Base-by-base conservation (phyloP, 1,284 basidiomycete genomes). In the Coniferiporia weirii region DNA sequence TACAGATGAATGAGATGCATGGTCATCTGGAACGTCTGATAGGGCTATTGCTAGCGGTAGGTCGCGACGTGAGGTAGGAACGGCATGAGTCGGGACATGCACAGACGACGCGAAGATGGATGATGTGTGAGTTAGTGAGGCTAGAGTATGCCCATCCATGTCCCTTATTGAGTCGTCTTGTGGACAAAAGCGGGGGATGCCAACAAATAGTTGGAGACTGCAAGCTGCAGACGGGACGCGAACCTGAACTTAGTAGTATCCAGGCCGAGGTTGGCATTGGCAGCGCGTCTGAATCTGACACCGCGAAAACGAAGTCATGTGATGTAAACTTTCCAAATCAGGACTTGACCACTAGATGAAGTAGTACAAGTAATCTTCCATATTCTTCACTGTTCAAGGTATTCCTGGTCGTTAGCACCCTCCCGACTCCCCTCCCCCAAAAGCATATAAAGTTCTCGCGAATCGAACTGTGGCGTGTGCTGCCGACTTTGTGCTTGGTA, bases 1-100 rank as follows among this genome's bases (percentile, higher is more conserved):
- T 57, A 82, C 64, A 15, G 81, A 78, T 22, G 87, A 79, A 67
- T 80, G 83, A 12, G 80, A 79, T 40, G 92, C 91, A 73, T 94
- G 92, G 70, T 93, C 90, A 15, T 78, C 73, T 55, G 84, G 83
- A 19, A 82, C 72, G 65, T 85, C 84, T 32, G 77, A 74, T 7
- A 76, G 67, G 20, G 72, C 65, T 17, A 70, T 49, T 15, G 76
- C 71, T 40, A 84, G 72, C 45, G 82, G 76, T 4, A 79, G 66
- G 60, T 84, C 79, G 52, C 77, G 78, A 61, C 81, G 81, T 22
- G 77, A 72, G 10, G 88, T 87, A 63, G 79, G 77, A 17, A 89
- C 69, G 15, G 80, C 73, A 54, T 85, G 72, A 0, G 79, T 77
- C n/a, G 76, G 75, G 0, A 82, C 74, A 49, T 80, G 79, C 15